Evolutionary conservation across 805 yeast genomes (phyloP).

Genomic region (Ascoidea asiatica): DNA sequence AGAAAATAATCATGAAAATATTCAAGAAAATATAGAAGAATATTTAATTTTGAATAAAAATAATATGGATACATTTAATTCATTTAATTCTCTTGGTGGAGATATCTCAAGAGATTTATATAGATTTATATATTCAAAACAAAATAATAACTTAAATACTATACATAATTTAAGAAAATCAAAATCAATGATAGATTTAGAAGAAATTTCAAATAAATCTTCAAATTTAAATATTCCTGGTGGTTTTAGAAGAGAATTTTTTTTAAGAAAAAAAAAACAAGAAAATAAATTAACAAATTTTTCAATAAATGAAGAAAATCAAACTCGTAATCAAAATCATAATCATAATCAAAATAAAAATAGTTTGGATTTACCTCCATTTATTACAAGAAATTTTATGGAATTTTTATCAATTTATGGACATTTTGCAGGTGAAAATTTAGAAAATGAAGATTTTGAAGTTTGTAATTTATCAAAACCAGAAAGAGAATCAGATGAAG

Average conservation of each 20-base stretch:
- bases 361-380: conserved; percentile 17
- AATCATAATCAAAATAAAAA: neutral
- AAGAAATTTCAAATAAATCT: too few relatives aligned
- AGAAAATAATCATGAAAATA: too few relatives aligned
- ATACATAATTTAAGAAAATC: conserved; percentile 1
- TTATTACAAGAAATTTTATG: conserved; percentile 57
- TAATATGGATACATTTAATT: too few relatives aligned
- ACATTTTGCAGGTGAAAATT: conserved; percentile 75
- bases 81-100: conserved; percentile 17
- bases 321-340: too few relatives aligned
- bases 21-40: too few relatives aligned
- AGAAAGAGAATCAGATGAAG: conserved; percentile 16
- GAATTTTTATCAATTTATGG: conserved; percentile 73
- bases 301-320: conserved; percentile 14
- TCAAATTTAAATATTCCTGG: conserved; percentile 69
- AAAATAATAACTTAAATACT: neutral
- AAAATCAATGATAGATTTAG: too few relatives aligned
- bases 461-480: conserved; percentile 28
- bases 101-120: conserved; percentile 24
- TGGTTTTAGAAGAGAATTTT: conserved; percentile 64
- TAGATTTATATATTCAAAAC: conserved; percentile 10
- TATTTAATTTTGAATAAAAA: too few relatives aligned
- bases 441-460: conserved; percentile 51
- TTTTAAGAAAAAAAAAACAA: conserved; percentile 25
- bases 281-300: conserved; percentile 7